Evolutionary conservation across 345 rosid species (phyloP), one percentile per base, ranked within the genome.

Genomic region (Aquilaria malaccensis): DNA sequence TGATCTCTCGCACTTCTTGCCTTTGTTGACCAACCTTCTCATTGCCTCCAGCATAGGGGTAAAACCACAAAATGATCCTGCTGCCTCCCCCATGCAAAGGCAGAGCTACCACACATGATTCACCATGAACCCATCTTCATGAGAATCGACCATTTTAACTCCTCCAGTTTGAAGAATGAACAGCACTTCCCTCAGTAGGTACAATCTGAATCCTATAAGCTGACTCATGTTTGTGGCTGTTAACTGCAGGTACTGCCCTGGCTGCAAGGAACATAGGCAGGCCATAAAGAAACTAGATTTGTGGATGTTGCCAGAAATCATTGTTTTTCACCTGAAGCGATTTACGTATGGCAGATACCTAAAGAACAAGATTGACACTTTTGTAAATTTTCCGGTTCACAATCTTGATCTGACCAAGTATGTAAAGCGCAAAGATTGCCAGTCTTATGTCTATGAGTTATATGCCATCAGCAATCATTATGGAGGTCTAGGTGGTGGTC

Each of bases 381-480:
- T 75, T 3, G 97, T 93, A 74, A 83, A 84, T 70, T 93, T 89
- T 66, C 97, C 90, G 2, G 76, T 83, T 76, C 95, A 83, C 59
- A 64, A 81, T 77, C 90, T 93, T 43, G 89, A 93, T 69, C 67
- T 93, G 68, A 84, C 85, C 80, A 89, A 85, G 70, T 86, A 81
- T 65, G 86, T 89, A 55, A 85, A 74, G 69, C 69, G 70, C 67
- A 77, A 75, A 59, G 83, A 85, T 52, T 93, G 87, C 3, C 73
- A 77, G 59, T 75, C 88, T 29, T 77, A 79, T 62, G 56, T 68
- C 15, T 93, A 89, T 45, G 96, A 89, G 72, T 73, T 89, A 3
- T 93, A 81, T 68, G 98, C 98, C 48, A 70, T 93, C 74, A 93
- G 97, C 79, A 93, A 93, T 65, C 98, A 93, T 77, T 85, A 87